Conservation (phyloP, 768 basidiomycete species). For the Trichaptum fuscoviolaceum region DNA sequence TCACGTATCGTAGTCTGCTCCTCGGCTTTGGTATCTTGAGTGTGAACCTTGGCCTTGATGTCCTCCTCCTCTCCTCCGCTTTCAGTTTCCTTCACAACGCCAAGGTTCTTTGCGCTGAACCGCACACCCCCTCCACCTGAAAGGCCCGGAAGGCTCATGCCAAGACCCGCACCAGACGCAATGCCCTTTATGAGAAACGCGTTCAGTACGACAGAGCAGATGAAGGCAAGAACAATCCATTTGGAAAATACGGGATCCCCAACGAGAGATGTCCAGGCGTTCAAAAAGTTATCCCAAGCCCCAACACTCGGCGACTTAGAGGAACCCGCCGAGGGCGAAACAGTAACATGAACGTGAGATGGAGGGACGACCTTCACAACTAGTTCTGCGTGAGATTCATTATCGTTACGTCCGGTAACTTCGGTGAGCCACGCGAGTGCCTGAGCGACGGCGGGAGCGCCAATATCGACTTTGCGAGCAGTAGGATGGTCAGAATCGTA, state of each 20-base stretch:
- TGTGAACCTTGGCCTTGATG: conserved; percentile 9
- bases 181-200: conserved; percentile 90
- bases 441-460: conserved; percentile 51
- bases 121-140: conserved; percentile 20
- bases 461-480: conserved; percentile 63
- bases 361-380: conserved; percentile 57
- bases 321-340: conserved; percentile 13
- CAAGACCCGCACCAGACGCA: conserved; percentile 38
- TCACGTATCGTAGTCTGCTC: conserved; percentile 7
- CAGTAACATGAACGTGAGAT: conserved; percentile 46
- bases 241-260: conserved; percentile 93
- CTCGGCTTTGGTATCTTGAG: neutral
- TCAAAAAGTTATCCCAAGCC: conserved; percentile 73
- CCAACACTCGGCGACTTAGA: conserved; percentile 8
- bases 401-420: conserved; percentile 49
- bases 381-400: conserved; percentile 22
- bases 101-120: conserved; percentile 19
- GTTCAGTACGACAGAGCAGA: conserved; percentile 83
- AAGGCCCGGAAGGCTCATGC: conserved; percentile 14
- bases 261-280: conserved; percentile 83
- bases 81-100: conserved; percentile 16
- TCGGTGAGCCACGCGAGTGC: conserved; percentile 32
- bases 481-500: conserved; percentile 10
- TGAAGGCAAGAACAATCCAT: conserved; percentile 88
- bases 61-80: conserved; percentile 15